These are phyloP conservation scores for Clavariopsis aquatica DNA, from an alignment of 495 filamentous ascomycete genomes.

Conservation along the genomic window DNA sequence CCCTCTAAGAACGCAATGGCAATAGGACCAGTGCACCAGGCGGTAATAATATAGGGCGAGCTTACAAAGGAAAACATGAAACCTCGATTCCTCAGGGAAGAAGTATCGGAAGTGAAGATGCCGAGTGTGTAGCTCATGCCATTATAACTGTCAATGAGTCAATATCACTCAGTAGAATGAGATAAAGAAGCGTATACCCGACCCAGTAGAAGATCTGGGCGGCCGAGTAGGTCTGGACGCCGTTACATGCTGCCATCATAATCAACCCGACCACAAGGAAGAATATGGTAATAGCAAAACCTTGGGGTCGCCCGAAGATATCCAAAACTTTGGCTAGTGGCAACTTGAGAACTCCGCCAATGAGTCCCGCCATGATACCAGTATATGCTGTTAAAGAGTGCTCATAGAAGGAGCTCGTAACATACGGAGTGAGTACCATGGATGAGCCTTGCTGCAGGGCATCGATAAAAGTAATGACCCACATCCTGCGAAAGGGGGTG, in stretches of 20 bases:
- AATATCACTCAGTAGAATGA: neutral
- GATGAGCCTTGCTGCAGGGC: slow-evolving; percentile 45
- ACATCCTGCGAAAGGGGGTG: slow-evolving; percentile 46
- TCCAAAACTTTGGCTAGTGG: slow-evolving; percentile 67
- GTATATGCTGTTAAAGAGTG: slow-evolving; percentile 41
- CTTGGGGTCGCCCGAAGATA: slow-evolving; percentile 59
- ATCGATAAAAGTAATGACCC: slow-evolving; percentile 52
- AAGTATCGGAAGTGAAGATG: slow-evolving; percentile 41
- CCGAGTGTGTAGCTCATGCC: slow-evolving; percentile 29
- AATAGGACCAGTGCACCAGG: slow-evolving; percentile 27
- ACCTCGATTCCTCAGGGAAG: slow-evolving; percentile 33
- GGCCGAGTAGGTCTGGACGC: slow-evolving; percentile 51
- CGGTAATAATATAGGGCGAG: slow-evolving; percentile 38
- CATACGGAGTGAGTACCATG: slow-evolving; percentile 32
- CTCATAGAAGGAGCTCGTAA: slow-evolving; percentile 38
- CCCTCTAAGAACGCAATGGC: slow-evolving; percentile 32
- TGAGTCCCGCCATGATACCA: slow-evolving; percentile 53
- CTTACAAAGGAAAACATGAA: slow-evolving; percentile 35
- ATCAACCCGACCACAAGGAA: slow-evolving; percentile 49
- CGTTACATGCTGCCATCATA: slow-evolving; percentile 53
- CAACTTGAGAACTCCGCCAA: slow-evolving; percentile 63
- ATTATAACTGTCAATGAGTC: slow-evolving; percentile 20
- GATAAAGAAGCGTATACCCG: slow-evolving; percentile 39
- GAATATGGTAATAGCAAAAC: slow-evolving; percentile 52
- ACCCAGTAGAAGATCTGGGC: slow-evolving; percentile 58